phyloP scores from a whole-genome alignment of 2,329 filamentous ascomycete genomes.

The Xylaria sp. region DNA sequence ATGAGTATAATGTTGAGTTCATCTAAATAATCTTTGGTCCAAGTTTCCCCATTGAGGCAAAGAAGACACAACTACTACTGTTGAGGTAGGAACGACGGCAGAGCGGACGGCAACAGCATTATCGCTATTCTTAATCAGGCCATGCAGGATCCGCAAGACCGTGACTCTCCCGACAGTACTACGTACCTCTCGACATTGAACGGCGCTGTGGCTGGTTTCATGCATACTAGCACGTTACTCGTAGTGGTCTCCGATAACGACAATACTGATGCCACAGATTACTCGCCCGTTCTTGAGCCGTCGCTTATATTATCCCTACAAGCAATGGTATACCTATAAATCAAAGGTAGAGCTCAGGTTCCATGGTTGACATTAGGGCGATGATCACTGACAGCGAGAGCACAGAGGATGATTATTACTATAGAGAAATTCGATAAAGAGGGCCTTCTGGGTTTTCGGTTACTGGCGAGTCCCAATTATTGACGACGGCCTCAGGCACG shows the following conservation, averaged over 20 bases:
- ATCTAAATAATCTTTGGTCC: slow-evolving; percentile 48
- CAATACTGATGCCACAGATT: slow-evolving; percentile 51
- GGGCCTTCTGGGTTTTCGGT: background rate
- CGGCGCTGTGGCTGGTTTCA: slow-evolving; percentile 57
- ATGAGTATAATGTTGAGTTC: slow-evolving; percentile 53
- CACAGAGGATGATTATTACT: slow-evolving; percentile 32
- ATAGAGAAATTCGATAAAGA: background rate
- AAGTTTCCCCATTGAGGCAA: slow-evolving; percentile 53
- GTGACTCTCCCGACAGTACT: slow-evolving; percentile 52
- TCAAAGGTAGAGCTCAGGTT: slow-evolving; percentile 53
- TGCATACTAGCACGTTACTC: slow-evolving; percentile 58
- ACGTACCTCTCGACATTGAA: slow-evolving; percentile 63
- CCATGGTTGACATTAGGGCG: slow-evolving; percentile 55
- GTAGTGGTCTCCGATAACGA: slow-evolving; percentile 66
- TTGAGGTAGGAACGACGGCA: slow-evolving; percentile 54
- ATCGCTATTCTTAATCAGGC: slow-evolving; percentile 52
- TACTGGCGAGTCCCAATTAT: slow-evolving; percentile 8
- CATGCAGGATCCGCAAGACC: slow-evolving; percentile 55
- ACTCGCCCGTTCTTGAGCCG: slow-evolving; percentile 60
- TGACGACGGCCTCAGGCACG: slow-evolving; percentile 57
- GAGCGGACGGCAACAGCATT: slow-evolving; percentile 42
- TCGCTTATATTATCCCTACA: slow-evolving; percentile 62
- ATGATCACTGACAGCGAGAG: slow-evolving; percentile 55
- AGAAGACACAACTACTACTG: slow-evolving; percentile 52
- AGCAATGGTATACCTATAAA: slow-evolving; percentile 21